These are phyloP conservation scores for Pseudognaphalium luteoalbum DNA, from an alignment of 129 eudicot genomes.

Conservation along the genomic window DNA sequence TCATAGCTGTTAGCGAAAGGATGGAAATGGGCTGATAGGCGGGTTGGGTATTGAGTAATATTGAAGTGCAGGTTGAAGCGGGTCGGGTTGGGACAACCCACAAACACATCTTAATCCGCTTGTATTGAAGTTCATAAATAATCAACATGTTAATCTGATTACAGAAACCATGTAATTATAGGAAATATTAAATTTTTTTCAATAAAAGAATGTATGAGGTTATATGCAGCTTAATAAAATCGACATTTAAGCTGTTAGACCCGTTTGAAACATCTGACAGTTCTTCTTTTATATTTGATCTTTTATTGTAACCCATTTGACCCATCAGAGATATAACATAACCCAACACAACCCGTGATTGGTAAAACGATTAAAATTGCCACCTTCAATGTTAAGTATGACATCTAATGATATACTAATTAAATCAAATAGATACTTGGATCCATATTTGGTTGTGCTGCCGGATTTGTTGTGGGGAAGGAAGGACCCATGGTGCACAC, in stretches of 20 bases:
- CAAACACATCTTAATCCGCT: neutral
- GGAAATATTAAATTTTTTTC: neutral
- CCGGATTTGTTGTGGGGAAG: conserved; percentile 98
- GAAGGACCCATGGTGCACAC: conserved; percentile 99
- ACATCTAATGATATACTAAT: conserved; percentile 1
- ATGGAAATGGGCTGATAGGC: neutral
- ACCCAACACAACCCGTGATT: neutral
- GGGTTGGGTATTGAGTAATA: neutral
- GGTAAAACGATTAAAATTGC: neutral
- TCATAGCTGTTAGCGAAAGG: neutral
- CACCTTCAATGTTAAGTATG: neutral
- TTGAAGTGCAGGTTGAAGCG: neutral
- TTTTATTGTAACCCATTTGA: neutral
- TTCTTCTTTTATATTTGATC: neutral
- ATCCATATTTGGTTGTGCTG: conserved; percentile 86
- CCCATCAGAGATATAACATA: neutral
- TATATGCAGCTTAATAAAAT: neutral
- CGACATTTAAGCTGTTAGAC: neutral
- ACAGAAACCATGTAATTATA: neutral
- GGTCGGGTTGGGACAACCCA: neutral
- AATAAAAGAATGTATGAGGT: neutral
- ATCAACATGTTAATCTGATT: neutral
- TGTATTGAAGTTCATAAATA: neutral
- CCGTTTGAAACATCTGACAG: neutral
- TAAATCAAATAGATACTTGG: conserved; percentile 64